These are phyloP conservation scores for Dactylella cylindrospora DNA, from an alignment of 2,329 filamentous ascomycete genomes.

Conservation along the genomic window DNA sequence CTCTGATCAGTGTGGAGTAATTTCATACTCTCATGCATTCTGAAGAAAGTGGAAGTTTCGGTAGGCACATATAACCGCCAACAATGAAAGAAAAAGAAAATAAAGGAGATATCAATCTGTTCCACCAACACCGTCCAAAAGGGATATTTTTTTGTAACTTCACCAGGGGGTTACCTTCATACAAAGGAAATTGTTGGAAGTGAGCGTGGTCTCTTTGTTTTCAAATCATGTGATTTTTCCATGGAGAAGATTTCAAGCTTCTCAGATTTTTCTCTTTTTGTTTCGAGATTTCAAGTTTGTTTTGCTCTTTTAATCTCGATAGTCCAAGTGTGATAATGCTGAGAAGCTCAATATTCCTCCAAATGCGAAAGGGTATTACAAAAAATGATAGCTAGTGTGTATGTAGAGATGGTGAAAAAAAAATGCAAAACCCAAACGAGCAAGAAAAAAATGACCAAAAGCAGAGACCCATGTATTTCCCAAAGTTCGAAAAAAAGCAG, in stretches of 20 bases:
- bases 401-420: conserved; percentile 6
- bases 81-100: conserved; percentile 1
- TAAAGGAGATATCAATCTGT: conserved; percentile 13
- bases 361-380: conserved; percentile 27
- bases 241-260: neutral
- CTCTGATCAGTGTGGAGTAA: neutral
- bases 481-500: conserved; percentile 11
- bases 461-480: conserved; percentile 17
- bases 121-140: conserved; percentile 21
- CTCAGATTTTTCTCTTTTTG: neutral
- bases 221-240: conserved; percentile 1
- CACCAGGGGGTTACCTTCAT: conserved; percentile 13
- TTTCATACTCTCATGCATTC: conserved; percentile 35
- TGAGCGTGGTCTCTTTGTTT: conserved; percentile 32
- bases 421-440: conserved; percentile 16
- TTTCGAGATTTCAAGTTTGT: neutral
- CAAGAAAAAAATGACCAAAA: conserved; percentile 6
- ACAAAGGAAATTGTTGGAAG: conserved; percentile 25
- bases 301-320: neutral
- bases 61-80: neutral
- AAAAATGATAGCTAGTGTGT: conserved; percentile 13
- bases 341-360: too few species aligned
- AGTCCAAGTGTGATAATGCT: too few species aligned
- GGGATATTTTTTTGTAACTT: conserved; percentile 12
- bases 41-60: conserved; percentile 1